Percentiles rank a stretch among this genome's conserved stretches.
These are phyloP conservation scores for Crassisporium funariophilum DNA, from an alignment of 768 basidiomycete genomes.

Conservation along the genomic window DNA sequence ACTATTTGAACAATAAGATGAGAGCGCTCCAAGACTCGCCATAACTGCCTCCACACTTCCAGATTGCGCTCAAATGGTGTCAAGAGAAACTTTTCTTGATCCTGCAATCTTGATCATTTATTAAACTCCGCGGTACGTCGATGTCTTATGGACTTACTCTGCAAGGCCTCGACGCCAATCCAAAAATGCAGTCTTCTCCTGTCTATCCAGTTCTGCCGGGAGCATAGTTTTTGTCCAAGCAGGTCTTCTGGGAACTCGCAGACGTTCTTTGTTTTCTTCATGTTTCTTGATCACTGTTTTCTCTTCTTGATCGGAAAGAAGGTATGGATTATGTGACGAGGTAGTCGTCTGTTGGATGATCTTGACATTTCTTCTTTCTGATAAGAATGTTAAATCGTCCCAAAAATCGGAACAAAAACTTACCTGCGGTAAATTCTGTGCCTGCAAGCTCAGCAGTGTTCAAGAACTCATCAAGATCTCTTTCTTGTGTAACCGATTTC, in stretches of 20 bases:
- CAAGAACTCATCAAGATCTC: conserved; percentile 93
- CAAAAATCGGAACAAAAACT: conserved; percentile 17
- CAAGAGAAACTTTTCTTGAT: conserved; percentile 82
- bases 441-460: conserved; percentile 94
- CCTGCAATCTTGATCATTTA: conserved; percentile 66
- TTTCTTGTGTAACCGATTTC: conserved; percentile 93
- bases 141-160: conserved; percentile 56
- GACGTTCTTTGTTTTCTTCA: conserved; percentile 64
- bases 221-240: conserved; percentile 86
- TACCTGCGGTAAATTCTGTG: conserved; percentile 95
- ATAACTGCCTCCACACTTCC: conserved; percentile 98
- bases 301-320: conserved; percentile 84
- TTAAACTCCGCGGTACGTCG: background rate
- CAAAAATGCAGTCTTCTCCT: conserved; percentile 88
- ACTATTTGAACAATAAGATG: conserved; percentile 95
- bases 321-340: conserved; percentile 76
- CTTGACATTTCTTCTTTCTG: conserved; percentile 81
- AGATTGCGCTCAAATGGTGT: conserved; percentile 97
- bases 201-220: conserved; percentile 75
- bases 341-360: conserved; percentile 64
- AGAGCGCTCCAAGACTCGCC: conserved; percentile 95
- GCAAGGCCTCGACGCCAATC: conserved; percentile 94
- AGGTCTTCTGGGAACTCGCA: conserved; percentile 89
- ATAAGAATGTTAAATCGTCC: conserved; percentile 8
- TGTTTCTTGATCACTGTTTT: conserved; percentile 73